Percentiles rank a stretch among this genome's conserved stretches.
Conservation (phyloP, 306 rosid genomes). For the Quercus robur region DNA sequence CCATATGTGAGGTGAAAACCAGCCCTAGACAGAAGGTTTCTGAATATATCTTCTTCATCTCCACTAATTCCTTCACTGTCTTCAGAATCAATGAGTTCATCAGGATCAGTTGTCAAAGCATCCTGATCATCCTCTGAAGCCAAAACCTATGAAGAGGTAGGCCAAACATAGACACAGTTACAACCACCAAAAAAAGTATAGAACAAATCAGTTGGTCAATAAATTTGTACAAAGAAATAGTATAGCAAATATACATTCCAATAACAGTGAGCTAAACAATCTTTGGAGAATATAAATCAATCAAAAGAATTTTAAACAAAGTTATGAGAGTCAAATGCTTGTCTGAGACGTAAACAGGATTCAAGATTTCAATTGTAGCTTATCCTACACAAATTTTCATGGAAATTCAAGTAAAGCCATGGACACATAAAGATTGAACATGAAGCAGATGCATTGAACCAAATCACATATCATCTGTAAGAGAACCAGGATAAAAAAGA, state of each 20-base stretch:
- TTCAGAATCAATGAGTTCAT: slow-evolving; percentile 90
- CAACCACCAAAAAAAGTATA: slow-evolving; percentile 29
- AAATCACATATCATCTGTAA: neutral
- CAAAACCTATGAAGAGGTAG: slow-evolving; percentile 60
- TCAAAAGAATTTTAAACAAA: neutral
- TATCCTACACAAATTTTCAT: neutral
- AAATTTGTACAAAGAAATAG: neutral
- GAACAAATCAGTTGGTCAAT: neutral
- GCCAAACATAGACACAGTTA: slow-evolving; percentile 13
- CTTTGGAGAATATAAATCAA: neutral
- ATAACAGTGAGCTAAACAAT: neutral
- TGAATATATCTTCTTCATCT: slow-evolving; percentile 94
- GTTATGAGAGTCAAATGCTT: neutral
- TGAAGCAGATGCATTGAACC: neutral
- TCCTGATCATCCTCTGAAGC: slow-evolving; percentile 98
- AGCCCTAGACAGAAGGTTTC: slow-evolving; percentile 93
- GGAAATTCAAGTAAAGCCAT: neutral
- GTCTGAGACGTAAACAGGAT: neutral
- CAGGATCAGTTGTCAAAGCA: slow-evolving; percentile 98
- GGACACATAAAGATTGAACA: neutral
- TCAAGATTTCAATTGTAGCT: neutral
- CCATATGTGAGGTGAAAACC: slow-evolving; percentile 98
- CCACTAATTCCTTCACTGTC: slow-evolving; percentile 97
- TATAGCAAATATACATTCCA: neutral
- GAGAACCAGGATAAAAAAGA: neutral